Base-by-base conservation (phyloP, 2,329 filamentous ascomycete species). In the Alternaria viburni region DNA sequence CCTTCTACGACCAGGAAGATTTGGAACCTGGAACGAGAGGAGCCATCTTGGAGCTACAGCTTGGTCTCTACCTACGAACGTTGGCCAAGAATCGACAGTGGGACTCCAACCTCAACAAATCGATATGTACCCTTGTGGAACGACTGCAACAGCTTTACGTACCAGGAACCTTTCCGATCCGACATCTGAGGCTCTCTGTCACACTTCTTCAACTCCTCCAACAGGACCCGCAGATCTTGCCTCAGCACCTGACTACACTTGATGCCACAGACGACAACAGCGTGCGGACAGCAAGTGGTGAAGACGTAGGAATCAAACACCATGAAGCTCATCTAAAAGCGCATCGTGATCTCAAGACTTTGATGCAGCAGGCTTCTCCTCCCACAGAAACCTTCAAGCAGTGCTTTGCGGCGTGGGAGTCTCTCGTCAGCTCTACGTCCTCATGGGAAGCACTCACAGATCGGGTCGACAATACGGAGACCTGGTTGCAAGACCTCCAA, bases 191-290 rank as follows among this genome's bases (percentile, higher is more conserved):
- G 49, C 61, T 74, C 17, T 64, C 47, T 6, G 55, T 73, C 8
- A 52, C 70, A 9, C 61, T 79, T 32, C 66, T 79, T 12, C 77
- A 78, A 51, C 66, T 80, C 32, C 85, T 84, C 9, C 86, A 87
- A 3, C 85, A 88, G 2, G 80, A 91, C 17, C 88, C 91, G 66
- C 86, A 90, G 69, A 81, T 89, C 28, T 76, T 91, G 46, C 54
- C 68, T 68, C 30, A 74, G 61, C 51, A 55, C 4, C 43, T 61
- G 13, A 23, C 68, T 13, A 44, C 43, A 13, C 45, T 49, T 6
- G 54, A 60, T 21, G 25, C 21, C 10, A 46, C 59, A 7, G 25
- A 21, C 10, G 61, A 65, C 1, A 57, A 55, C 12, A 28, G 57
- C 5, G 19, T 32, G 9, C 41, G n/a, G 13, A 19, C 46, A 21